A percentile compares a stretch with the other conserved stretches of the same genome.
phyloP scores from a whole-genome alignment of 352 stramenopile genomes.

The Thalassiosira delicatula region DNA sequence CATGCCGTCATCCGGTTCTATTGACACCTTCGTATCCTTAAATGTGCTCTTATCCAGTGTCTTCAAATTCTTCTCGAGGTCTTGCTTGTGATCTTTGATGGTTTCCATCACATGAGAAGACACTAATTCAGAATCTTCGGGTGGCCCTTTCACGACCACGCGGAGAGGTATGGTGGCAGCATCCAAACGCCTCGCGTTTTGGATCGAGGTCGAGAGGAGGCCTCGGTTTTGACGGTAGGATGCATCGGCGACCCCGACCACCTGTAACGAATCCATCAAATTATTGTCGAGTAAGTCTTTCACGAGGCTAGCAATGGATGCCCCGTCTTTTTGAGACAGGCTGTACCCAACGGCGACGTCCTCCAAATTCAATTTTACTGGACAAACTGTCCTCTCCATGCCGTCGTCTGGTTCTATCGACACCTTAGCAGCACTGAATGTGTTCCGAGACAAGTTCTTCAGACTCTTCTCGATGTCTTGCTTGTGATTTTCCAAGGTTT shows the following conservation, averaged over 20 bases:
- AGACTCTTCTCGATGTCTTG: background rate
- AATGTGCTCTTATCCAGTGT: constrained; percentile 1
- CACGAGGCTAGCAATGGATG: background rate
- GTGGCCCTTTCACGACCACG: background rate
- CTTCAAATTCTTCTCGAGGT: too few species aligned
- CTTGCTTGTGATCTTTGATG: too few species aligned
- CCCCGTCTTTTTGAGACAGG: background rate
- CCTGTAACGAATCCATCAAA: background rate
- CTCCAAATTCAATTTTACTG: background rate
- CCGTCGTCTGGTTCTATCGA: background rate
- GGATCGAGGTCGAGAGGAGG: background rate
- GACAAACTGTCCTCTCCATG: too few species aligned
- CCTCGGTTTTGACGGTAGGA: background rate
- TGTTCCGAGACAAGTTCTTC: constrained; percentile 1
- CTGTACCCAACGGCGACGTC: background rate
- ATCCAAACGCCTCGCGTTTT: background rate
- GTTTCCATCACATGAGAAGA: too few species aligned
- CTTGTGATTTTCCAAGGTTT: constrained; percentile 3
- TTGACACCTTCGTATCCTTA: constrained; percentile 5
- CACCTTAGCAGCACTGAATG: background rate
- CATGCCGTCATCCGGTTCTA: background rate
- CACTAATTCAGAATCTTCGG: too few species aligned
- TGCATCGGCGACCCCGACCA: background rate
- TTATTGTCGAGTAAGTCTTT: background rate
- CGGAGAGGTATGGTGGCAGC: background rate